Conservation (phyloP, 1,284 basidiomycete genomes). For the Moesziomyces aphidis region DNA sequence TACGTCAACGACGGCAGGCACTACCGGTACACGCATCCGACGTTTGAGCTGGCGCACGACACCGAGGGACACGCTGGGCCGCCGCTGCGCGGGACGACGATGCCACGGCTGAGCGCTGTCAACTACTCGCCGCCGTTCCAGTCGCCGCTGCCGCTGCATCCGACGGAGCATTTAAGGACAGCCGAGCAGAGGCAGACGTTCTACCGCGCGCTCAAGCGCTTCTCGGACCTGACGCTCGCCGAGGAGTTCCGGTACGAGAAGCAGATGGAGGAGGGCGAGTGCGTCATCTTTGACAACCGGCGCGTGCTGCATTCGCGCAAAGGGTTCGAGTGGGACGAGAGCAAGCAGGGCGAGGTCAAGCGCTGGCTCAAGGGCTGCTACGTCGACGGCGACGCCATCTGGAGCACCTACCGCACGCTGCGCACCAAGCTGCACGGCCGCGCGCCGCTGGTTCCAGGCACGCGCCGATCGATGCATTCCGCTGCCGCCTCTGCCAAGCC, state of each 20-base stretch:
- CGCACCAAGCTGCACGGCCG: slow-evolving; percentile 37
- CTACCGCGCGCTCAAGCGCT: slow-evolving; percentile 74
- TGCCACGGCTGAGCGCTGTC: slow-evolving; percentile 70
- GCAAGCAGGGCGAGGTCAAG: slow-evolving; percentile 57
- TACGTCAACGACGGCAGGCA: slow-evolving; percentile 92
- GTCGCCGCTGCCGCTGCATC: slow-evolving; percentile 73
- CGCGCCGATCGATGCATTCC: background rate
- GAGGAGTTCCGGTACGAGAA: slow-evolving; percentile 75
- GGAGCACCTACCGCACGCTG: slow-evolving; percentile 71
- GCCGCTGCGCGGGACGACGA: slow-evolving; percentile 26
- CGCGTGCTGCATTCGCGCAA: slow-evolving; percentile 89
- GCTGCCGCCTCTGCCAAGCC: background rate
- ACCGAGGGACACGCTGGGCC: slow-evolving; percentile 50
- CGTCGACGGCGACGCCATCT: slow-evolving; percentile 80
- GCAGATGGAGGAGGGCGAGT: slow-evolving; percentile 83
- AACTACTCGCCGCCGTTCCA: slow-evolving; percentile 98
- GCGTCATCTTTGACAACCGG: slow-evolving; percentile 91
- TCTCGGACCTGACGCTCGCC: slow-evolving; percentile 75
- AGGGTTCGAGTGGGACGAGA: slow-evolving; percentile 75
- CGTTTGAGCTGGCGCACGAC: slow-evolving; percentile 75
- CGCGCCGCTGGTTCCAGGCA: slow-evolving; percentile 11
- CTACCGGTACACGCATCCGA: slow-evolving; percentile 81
- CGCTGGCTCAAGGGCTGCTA: slow-evolving; percentile 81
- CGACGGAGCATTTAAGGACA: slow-evolving; percentile 28
- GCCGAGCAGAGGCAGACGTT: slow-evolving; percentile 42